A percentile compares a stretch with the other conserved stretches of the same genome.
Conservation (phyloP, 2,329 filamentous ascomycete genomes). For the Pochonia chlamydosporia region DNA sequence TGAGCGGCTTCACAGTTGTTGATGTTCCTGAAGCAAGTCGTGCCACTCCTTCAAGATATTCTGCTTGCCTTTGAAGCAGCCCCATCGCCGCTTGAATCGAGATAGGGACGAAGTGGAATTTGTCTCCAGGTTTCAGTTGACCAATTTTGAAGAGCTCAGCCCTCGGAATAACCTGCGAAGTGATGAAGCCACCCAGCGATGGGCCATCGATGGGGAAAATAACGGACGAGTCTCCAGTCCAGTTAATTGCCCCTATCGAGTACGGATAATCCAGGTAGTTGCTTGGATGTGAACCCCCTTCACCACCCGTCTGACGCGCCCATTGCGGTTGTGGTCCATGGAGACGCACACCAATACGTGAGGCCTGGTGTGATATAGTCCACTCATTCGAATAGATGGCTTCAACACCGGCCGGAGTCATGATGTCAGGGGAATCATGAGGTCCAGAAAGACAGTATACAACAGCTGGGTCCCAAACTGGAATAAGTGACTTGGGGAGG, state of each 20-base stretch:
- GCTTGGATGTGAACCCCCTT: conserved; percentile 34
- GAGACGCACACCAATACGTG: conserved; percentile 32
- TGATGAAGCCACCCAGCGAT: conserved; percentile 35
- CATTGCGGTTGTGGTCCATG: conserved; percentile 30
- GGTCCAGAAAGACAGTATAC: conserved; percentile 36
- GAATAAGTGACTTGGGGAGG: no score
- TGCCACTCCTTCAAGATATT: conserved; percentile 17
- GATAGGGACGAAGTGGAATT: conserved; percentile 25
- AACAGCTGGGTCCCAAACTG: no score
- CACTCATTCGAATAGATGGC: conserved; percentile 28
- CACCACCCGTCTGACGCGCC: conserved; percentile 29
- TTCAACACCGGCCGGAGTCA: conserved; percentile 24
- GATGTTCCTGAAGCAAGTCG: conserved; percentile 16
- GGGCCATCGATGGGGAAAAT: conserved; percentile 33
- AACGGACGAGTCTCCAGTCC: conserved; percentile 35
- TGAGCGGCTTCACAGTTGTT: conserved; percentile 10
- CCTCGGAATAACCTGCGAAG: conserved; percentile 29
- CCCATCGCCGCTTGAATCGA: conserved; percentile 19
- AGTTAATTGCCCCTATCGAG: conserved; percentile 35
- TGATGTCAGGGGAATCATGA: conserved; percentile 31
- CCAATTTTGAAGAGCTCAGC: conserved; percentile 37
- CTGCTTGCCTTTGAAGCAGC: no score
- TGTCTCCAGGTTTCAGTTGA: conserved; percentile 32
- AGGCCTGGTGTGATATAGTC: conserved; percentile 35
- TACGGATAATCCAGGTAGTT: conserved; percentile 35